Evolutionary conservation across 495 filamentous ascomycete genomes (phyloP).

Genomic region (Hypomontagnella submonticulosa): DNA sequence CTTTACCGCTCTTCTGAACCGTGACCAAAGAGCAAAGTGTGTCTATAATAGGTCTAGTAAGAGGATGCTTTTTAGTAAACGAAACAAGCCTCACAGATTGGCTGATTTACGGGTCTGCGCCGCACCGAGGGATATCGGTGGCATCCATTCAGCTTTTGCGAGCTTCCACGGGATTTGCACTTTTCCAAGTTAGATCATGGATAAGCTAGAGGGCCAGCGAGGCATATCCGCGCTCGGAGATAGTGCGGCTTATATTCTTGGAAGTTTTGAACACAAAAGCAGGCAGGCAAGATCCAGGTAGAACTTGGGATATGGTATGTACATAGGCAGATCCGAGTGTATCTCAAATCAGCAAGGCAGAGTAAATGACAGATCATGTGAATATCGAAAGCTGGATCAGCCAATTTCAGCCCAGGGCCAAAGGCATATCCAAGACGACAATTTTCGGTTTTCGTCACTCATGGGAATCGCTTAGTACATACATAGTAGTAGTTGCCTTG

Average conservation of each 20-base stretch:
- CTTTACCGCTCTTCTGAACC: no score
- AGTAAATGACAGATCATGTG: neutral
- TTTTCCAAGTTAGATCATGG: constrained; percentile 6
- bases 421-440: no score
- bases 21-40: no score
- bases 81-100: constrained; percentile 12
- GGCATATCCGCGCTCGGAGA: constrained; percentile 7
- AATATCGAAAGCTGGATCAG: neutral
- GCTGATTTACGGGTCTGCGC: constrained; percentile 23
- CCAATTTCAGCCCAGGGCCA: no score
- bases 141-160: neutral
- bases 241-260: constrained; percentile 15
- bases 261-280: neutral
- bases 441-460: no score
- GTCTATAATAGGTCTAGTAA: no score
- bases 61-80: constrained; percentile 1
- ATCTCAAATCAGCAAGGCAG: neutral
- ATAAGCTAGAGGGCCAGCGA: constrained; percentile 11
- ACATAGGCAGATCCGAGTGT: constrained; percentile 3
- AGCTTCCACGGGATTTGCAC: neutral
- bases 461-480: no score
- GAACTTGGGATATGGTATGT: neutral
- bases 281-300: constrained; percentile 3
- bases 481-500: no score
- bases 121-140: constrained; percentile 6